These are phyloP conservation scores for Aspergillus kassunensis DNA, from an alignment of 495 filamentous ascomycete genomes.

Conservation along the genomic window DNA sequence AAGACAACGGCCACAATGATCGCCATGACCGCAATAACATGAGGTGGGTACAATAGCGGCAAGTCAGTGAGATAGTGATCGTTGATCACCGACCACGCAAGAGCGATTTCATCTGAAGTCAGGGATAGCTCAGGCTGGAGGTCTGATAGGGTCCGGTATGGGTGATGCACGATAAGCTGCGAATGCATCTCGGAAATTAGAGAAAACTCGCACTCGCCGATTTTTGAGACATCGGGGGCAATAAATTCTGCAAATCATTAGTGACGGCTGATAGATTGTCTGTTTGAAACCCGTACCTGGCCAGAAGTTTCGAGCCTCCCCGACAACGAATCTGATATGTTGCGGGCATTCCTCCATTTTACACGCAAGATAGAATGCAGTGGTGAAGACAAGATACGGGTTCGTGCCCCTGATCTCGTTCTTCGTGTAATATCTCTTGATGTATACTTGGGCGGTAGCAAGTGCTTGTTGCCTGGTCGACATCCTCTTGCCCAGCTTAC, in stretches of 20 bases:
- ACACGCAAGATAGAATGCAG: conserved; percentile 90
- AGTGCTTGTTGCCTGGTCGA: conserved; percentile 82
- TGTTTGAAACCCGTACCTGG: conserved; percentile 50
- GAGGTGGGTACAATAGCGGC: conserved; percentile 81
- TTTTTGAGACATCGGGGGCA: conserved; percentile 72
- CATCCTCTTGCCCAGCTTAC: conserved; percentile 74
- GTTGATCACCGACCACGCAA: conserved; percentile 88
- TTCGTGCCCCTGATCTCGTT: conserved; percentile 91
- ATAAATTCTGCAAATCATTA: conserved; percentile 60
- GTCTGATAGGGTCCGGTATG: conserved; percentile 82
- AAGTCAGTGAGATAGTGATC: conserved; percentile 95
- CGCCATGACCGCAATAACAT: conserved; percentile 85
- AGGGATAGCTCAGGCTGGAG: conserved; percentile 68
- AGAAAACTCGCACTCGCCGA: conserved; percentile 95
- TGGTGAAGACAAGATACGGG: conserved; percentile 85
- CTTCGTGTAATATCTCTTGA: conserved; percentile 89
- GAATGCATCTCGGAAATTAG: conserved; percentile 94
- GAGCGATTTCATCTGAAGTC: conserved; percentile 68
- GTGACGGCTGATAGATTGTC: conserved; percentile 1
- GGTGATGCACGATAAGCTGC: conserved; percentile 92
- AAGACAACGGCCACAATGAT: conserved; percentile 83
- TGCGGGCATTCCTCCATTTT: conserved; percentile 99
- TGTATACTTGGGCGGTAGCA: conserved; percentile 91
- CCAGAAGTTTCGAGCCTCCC: conserved; percentile 84
- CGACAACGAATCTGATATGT: conserved; percentile 84